These are phyloP conservation scores for Paraconiothyrium sp. DNA, from an alignment of 2,329 filamentous ascomycete genomes.

Conservation along the genomic window DNA sequence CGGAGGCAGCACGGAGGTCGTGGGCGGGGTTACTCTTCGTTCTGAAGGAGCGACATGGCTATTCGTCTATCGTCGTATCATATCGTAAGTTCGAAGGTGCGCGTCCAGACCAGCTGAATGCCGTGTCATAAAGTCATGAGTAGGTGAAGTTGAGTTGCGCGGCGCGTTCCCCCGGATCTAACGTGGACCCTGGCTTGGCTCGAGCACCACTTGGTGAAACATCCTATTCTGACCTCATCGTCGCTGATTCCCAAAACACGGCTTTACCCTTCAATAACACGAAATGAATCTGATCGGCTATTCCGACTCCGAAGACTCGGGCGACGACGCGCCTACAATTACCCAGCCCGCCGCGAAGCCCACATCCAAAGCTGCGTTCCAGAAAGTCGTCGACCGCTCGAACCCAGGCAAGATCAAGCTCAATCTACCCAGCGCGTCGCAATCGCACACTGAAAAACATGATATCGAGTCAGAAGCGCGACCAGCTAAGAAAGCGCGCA, in stretches of 20 bases:
- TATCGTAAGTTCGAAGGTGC: constrained; percentile 25
- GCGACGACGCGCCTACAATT: constrained; percentile 61
- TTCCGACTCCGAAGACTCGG: constrained; percentile 79
- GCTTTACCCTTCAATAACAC: neutral
- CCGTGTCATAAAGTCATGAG: constrained; percentile 22
- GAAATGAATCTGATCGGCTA: constrained; percentile 83
- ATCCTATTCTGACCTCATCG: constrained; percentile 25
- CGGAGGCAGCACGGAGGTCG: constrained; percentile 17
- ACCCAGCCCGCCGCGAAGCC: constrained; percentile 53
- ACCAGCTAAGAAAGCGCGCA: constrained; percentile 76
- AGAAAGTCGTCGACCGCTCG: constrained; percentile 82
- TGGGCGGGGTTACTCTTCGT: constrained; percentile 52
- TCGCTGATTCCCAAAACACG: neutral
- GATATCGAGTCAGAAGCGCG: constrained; percentile 54
- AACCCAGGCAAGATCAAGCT: constrained; percentile 87
- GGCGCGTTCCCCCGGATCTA: neutral
- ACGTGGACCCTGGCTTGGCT: constrained; percentile 10
- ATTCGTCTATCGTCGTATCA: constrained; percentile 23
- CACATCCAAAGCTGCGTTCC: constrained; percentile 69
- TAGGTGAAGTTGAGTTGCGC: neutral
- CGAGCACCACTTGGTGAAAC: constrained; percentile 10
- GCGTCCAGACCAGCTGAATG: constrained; percentile 47
- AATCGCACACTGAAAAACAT: constrained; percentile 49
- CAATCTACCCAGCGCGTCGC: constrained; percentile 70
- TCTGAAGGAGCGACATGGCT: constrained; percentile 56